Base-by-base conservation (phyloP, 2,329 filamentous ascomycete species). In the Cladobotryum mycophilum region DNA sequence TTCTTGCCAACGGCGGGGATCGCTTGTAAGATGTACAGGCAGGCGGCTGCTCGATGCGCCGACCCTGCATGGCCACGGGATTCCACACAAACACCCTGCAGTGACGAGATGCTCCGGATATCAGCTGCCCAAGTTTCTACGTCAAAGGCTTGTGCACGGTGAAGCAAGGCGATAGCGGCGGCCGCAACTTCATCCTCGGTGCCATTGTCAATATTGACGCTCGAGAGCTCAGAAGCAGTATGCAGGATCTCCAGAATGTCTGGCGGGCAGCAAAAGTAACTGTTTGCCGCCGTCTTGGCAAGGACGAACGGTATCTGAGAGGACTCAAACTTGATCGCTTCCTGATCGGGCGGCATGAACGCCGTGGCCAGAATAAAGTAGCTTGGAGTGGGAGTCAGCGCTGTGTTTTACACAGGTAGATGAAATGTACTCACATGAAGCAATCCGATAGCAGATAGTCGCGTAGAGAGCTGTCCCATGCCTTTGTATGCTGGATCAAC, bases 381-480 rank as follows among this genome's bases (percentile, higher is more conserved):
- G 38, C 70, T 72, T 33, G 1, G 13, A 15, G 20, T 37, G 11
- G 5, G 40, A 22, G 17, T 48, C 35, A 51, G 35, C n/a, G n/a
- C 3, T 3, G 17, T 34, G 12, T 2, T n/a, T 33, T 14, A 2
- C 7, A 33, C 1, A 18, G 12, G 25, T 30, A 34, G 1, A 13
- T 38, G 17, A 52, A 34, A 20, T 8, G 17, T 15, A 61, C 69
- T 57, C 54, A 73, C 59, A 74, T 72, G 48, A 76, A 71, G 56
- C 71, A 76, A 54, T 77, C 74, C 1, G 74, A 74, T 18, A 75
- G 61, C 51, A 77, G 67, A 53, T 73, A 72, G 53, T 76, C 70
- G 35, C 72, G 61, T 44, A 76, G 53, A 0, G 66, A 61, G 43
- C 66, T 64, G 41, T 72, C 64, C 4, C 65, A 57, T 5, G 61